A percentile compares a stretch with the other conserved stretches of the same genome.
Evolutionary conservation across 257 asterid genomes (phyloP).

Genomic region (Leptodermis oblonga): DNA sequence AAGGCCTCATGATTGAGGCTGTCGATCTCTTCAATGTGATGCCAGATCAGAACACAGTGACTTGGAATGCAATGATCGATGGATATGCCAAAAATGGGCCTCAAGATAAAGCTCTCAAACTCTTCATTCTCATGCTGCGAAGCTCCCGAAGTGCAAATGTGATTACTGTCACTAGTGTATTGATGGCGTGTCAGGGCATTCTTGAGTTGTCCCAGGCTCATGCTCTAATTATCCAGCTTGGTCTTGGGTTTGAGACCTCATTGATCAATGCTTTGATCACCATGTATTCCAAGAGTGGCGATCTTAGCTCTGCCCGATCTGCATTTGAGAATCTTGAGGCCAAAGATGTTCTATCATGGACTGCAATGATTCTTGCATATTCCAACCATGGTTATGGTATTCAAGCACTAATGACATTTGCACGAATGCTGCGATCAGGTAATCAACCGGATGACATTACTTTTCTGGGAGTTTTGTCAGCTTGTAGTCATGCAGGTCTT

Average conservation of each 20-base stretch:
- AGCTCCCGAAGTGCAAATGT: constrained; percentile 36
- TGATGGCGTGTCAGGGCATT: constrained; percentile 46
- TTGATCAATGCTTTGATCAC: constrained; percentile 51
- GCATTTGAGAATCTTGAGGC: constrained; percentile 45
- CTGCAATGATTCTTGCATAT: constrained; percentile 56
- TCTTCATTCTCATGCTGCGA: constrained; percentile 43
- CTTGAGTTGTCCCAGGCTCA: constrained; percentile 46
- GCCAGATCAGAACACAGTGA: constrained; percentile 37
- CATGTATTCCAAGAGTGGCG: constrained; percentile 56
- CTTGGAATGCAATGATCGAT: constrained; percentile 55
- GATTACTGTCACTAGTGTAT: constrained; percentile 47
- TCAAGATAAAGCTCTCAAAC: constrained; percentile 43
- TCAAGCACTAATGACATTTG: constrained; percentile 40
- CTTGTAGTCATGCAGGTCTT: constrained; percentile 74
- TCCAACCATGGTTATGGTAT: constrained; percentile 46
- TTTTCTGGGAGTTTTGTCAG: constrained; percentile 53
- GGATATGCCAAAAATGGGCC: constrained; percentile 44
- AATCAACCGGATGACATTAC: constrained; percentile 57
- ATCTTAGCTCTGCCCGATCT: constrained; percentile 40
- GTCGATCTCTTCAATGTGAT: constrained; percentile 30
- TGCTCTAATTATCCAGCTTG: constrained; percentile 46
- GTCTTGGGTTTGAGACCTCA: constrained; percentile 41
- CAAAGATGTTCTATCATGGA: constrained; percentile 58
- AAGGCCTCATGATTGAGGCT: constrained; percentile 30
- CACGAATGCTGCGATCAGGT: constrained; percentile 47